These are phyloP conservation scores for Pyrenula massariospora DNA, from an alignment of 495 filamentous ascomycete genomes.

Conservation along the genomic window DNA sequence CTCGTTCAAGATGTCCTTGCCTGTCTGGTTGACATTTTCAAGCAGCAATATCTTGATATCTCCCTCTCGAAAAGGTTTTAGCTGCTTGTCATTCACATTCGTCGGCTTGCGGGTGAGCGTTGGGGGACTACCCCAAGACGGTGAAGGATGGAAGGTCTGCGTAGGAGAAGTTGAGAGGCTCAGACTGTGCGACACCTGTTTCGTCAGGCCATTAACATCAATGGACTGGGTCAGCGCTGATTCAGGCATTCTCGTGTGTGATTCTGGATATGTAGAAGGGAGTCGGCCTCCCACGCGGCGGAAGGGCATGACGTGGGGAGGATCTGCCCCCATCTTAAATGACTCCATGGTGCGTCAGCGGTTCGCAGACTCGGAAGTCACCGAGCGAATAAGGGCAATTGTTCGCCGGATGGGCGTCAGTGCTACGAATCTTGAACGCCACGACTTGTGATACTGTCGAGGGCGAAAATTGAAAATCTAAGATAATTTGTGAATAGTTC, in stretches of 20 bases:
- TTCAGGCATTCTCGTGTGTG: background rate
- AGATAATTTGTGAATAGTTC: too few species aligned
- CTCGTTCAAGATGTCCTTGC: slow-evolving; percentile 61
- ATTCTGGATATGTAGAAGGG: background rate
- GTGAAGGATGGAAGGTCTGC: slow-evolving; percentile 52
- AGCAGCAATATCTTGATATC: slow-evolving; percentile 94
- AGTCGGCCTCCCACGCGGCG: too few species aligned
- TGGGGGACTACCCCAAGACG: too few species aligned
- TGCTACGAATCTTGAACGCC: too few species aligned
- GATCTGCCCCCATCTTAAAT: background rate
- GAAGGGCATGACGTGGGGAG: background rate
- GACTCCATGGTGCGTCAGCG: too few species aligned
- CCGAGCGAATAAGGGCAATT: too few species aligned
- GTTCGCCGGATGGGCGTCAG: too few species aligned
- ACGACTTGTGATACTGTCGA: too few species aligned
- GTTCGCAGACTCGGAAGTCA: too few species aligned
- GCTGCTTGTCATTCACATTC: slow-evolving; percentile 48
- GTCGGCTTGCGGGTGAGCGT: slow-evolving; percentile 26
- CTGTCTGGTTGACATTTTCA: slow-evolving; percentile 92
- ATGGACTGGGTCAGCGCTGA: background rate
- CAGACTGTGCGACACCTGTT: slow-evolving; percentile 38
- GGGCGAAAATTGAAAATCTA: too few species aligned
- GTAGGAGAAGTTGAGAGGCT: slow-evolving; percentile 51
- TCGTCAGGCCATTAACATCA: slow-evolving; percentile 4
- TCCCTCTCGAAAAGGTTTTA: slow-evolving; percentile 90